Evolutionary conservation across 148 eudicot genomes (phyloP).

Genomic region (Heliosperma pusillum): DNA sequence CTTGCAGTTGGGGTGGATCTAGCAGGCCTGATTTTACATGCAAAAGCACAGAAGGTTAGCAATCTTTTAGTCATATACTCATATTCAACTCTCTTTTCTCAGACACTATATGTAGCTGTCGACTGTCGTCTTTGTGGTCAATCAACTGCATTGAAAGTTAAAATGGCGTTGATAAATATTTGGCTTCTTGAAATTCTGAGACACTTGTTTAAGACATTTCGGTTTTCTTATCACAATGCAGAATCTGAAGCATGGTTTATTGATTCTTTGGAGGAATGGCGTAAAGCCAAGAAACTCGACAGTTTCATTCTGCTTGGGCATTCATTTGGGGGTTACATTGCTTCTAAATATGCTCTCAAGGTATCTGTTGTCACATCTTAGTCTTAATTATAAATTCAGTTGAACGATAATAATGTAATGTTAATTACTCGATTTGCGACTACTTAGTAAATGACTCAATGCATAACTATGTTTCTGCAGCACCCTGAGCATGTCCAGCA

Average conservation of each 20-base stretch:
- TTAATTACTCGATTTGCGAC: neutral
- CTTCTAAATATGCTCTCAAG: conserved; percentile 90
- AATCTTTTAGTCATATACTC: conserved; percentile 11
- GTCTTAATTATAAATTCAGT: neutral
- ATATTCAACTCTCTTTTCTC: neutral
- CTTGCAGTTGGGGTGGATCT: conserved; percentile 97
- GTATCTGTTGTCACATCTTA: conserved; percentile 33
- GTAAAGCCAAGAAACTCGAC: conserved; percentile 72
- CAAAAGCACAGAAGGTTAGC: conserved; percentile 91
- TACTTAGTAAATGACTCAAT: conserved; percentile 1
- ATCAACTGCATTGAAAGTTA: neutral
- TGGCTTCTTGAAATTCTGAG: neutral
- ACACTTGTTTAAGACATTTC: neutral
- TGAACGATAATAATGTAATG: too few species aligned
- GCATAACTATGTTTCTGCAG: conserved; percentile 34
- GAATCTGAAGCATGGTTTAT: conserved; percentile 98
- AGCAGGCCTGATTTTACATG: conserved; percentile 98
- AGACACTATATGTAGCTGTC: neutral
- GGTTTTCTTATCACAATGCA: conserved; percentile 29
- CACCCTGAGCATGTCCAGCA: conserved; percentile 91
- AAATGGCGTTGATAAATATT: neutral
- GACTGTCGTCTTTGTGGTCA: neutral
- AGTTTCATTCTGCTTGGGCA: conserved; percentile 89
- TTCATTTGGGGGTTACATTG: conserved; percentile 97
- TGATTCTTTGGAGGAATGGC: conserved; percentile 96